Percentiles rank a stretch among this genome's conserved stretches.
Conservation (phyloP, 2,329 filamentous ascomycete genomes). For the Shiraia bambusicola region DNA sequence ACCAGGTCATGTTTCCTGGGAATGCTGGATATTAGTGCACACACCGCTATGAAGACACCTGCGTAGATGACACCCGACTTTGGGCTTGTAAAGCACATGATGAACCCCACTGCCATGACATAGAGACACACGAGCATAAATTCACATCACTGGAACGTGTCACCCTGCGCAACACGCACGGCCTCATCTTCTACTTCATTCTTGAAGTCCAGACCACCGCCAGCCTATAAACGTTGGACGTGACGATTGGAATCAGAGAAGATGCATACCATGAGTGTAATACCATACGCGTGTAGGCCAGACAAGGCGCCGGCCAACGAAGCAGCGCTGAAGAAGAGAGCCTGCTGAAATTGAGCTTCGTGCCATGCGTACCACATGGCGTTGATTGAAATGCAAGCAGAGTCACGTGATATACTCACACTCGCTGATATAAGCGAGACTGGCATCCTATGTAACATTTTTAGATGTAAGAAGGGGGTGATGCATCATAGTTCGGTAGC, state of each 20-base stretch:
- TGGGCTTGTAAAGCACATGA: constrained; percentile 39
- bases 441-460: too few species aligned
- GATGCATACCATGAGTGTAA: constrained; percentile 54
- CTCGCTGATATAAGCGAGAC: too few species aligned
- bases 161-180: constrained; percentile 67
- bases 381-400: too few species aligned
- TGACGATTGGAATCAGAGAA: too few species aligned
- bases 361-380: constrained; percentile 65
- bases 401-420: too few species aligned
- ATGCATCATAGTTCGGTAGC: too few species aligned
- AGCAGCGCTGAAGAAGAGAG: constrained; percentile 61
- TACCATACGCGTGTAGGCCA: constrained; percentile 58
- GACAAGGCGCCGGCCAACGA: constrained; percentile 62
- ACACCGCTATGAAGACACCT: constrained; percentile 42
- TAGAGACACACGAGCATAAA: constrained; percentile 38
- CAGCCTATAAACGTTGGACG: constrained; percentile 11
- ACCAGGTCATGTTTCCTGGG: constrained; percentile 50
- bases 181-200: constrained; percentile 58
- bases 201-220: constrained; percentile 42
- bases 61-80: constrained; percentile 42
- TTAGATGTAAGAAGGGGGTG: too few species aligned
- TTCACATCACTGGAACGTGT: constrained; percentile 70
- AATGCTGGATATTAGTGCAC: constrained; percentile 43
- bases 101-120: constrained; percentile 41
- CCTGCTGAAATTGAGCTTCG: constrained; percentile 59